Evolutionary conservation across 805 yeast species (phyloP), one percentile per base, ranked within the genome.

Genomic region (Kurtzmaniella fragi): DNA sequence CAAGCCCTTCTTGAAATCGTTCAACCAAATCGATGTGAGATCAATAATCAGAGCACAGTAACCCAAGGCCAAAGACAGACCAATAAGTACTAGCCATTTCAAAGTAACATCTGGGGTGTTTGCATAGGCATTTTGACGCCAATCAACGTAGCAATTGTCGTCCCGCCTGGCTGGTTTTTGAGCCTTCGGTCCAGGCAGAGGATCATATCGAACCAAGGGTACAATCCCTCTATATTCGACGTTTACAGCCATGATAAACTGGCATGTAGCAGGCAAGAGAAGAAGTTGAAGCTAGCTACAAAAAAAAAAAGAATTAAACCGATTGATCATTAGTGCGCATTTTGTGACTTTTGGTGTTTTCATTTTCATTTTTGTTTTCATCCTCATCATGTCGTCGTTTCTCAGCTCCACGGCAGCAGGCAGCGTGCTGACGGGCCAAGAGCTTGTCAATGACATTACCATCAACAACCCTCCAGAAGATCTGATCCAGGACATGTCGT

Each of bases 381-480:
- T 20, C 17, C n/a, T 31, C 12, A 12, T 10, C n/a, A 35, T 32
- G 29, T 67, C 68, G 74, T 66, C 76, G 25, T 70, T 65, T 47
- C 56, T 64, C 39, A 49, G 53, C 32, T 40, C 49, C 23, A 48
- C 58, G 35, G 41, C 59, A 6, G 40, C 54, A 6, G 28, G 53
- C 5, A 37, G 48, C 10, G 70, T 73, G 5, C 70, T 72, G 27
- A 71, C 73, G 7, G 69, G 77, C 28, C 77, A 74, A 53, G 87
- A 80, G 43, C 62, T 85, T 42, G 75, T 80, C 49, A 78, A 81
- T 55, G 95, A 87, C 60, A 73, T 83, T 41, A 68, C 77, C 28
- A 70, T 88, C 30, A 75, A 77, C 44, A 83, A 84, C 52, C 86
- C 91, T 3, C 95, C 96, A n/a, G 95, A 86, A 45, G 99, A 93